Conservation (phyloP, 1,284 basidiomycete genomes). For the Ganoderma leucocontextum region DNA sequence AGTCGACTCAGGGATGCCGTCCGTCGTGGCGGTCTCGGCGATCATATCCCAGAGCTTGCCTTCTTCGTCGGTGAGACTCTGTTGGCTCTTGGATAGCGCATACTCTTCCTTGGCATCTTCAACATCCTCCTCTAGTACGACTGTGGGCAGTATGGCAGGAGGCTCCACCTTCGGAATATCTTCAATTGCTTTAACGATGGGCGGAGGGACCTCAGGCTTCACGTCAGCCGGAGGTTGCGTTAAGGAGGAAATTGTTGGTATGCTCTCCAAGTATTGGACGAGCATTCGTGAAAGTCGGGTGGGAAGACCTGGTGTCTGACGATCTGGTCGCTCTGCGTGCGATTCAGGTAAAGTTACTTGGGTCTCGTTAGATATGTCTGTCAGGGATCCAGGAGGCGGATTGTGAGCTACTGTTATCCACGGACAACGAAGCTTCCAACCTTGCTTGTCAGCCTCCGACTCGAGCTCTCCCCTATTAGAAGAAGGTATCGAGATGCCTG, state of each 20-base stretch:
- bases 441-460: neutral
- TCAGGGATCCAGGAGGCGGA: neutral
- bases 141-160: neutral
- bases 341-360: neutral
- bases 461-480: neutral
- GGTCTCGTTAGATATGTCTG: neutral
- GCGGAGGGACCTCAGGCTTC: neutral
- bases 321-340: slow-evolving; percentile 21
- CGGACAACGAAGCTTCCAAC: neutral
- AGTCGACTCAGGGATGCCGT: slow-evolving; percentile 37
- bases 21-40: slow-evolving; percentile 19
- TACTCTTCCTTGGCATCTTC: slow-evolving; percentile 51
- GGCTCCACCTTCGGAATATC: neutral
- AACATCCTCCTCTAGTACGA: neutral
- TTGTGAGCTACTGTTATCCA: neutral
- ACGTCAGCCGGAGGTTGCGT: slow-evolving; percentile 7
- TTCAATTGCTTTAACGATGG: neutral
- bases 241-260: slow-evolving; percentile 50
- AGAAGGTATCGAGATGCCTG: neutral
- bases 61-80: slow-evolving; percentile 68
- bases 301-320: slow-evolving; percentile 47
- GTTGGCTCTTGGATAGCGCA: slow-evolving; percentile 70
- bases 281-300: slow-evolving; percentile 48
- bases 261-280: slow-evolving; percentile 56
- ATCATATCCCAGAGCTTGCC: slow-evolving; percentile 67